Percentiles rank a stretch among this genome's conserved stretches.
These are phyloP conservation scores for Monilinia laxa DNA, from an alignment of 2,329 filamentous ascomycete species.

Conservation along the genomic window DNA sequence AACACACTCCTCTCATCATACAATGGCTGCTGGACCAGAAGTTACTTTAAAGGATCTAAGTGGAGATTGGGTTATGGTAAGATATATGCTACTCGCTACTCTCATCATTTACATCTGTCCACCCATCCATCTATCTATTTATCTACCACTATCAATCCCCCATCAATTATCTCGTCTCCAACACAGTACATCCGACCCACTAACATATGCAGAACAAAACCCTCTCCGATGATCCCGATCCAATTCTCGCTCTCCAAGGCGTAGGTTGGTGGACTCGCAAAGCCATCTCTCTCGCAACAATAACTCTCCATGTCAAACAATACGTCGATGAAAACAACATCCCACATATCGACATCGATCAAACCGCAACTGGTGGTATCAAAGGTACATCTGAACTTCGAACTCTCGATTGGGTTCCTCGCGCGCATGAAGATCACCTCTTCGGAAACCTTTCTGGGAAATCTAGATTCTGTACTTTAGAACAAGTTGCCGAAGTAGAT, in stretches of 20 bases:
- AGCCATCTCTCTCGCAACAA: slow-evolving; percentile 57
- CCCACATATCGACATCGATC: slow-evolving; percentile 57
- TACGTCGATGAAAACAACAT: slow-evolving; percentile 45
- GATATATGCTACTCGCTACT: slow-evolving; percentile 21
- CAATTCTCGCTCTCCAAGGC: slow-evolving; percentile 59
- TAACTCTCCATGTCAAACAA: slow-evolving; percentile 49
- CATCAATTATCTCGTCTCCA: background rate
- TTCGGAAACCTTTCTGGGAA: slow-evolving; percentile 53
- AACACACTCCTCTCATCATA: background rate
- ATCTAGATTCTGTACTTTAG: slow-evolving; percentile 31
- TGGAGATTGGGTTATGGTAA: slow-evolving; percentile 55
- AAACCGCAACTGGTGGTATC: slow-evolving; percentile 62
- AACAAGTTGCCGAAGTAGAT: slow-evolving; percentile 38
- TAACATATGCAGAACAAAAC: slow-evolving; percentile 53
- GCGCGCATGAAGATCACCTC: slow-evolving; percentile 58
- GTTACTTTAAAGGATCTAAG: slow-evolving; percentile 53
- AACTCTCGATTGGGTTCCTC: slow-evolving; percentile 53
- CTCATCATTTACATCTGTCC: background rate
- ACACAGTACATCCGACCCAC: background rate
- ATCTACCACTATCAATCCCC: background rate
- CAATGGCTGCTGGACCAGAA: slow-evolving; percentile 56
- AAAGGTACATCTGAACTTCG: slow-evolving; percentile 59
- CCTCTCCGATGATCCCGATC: slow-evolving; percentile 57
- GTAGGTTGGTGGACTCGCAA: slow-evolving; percentile 59
- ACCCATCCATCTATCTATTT: slow-evolving; percentile 1